A percentile compares a stretch with the other conserved stretches of the same genome.
Conservation (phyloP, 768 basidiomycete species). For the Amyloporia xantha region DNA sequence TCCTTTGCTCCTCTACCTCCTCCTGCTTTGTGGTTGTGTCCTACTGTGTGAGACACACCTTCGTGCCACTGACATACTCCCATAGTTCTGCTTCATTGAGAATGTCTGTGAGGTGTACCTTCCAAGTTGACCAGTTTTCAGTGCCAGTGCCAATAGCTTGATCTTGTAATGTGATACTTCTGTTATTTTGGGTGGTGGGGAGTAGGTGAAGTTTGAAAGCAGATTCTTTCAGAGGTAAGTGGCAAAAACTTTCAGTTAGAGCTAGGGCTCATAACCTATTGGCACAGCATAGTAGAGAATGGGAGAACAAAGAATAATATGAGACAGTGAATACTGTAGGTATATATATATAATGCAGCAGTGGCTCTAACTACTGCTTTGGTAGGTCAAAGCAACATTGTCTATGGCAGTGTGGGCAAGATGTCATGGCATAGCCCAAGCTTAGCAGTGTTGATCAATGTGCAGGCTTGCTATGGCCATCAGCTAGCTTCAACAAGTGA, state of each 20-base stretch:
- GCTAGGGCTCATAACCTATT: slow-evolving; percentile 4
- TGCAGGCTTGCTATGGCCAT: too few relatives aligned
- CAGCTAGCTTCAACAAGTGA: too few relatives aligned
- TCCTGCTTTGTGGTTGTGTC: background rate
- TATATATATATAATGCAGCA: too few relatives aligned
- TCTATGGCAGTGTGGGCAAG: too few relatives aligned
- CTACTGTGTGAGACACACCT: background rate
- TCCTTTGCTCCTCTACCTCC: slow-evolving; percentile 7
- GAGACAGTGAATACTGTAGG: too few relatives aligned
- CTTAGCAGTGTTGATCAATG: too few relatives aligned
- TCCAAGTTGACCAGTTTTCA: slow-evolving; percentile 6
- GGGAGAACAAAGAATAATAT: too few relatives aligned
- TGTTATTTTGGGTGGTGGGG: background rate
- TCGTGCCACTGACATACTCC: slow-evolving; percentile 3
- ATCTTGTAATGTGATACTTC: background rate
- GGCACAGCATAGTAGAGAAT: background rate
- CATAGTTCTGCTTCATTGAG: slow-evolving; percentile 4
- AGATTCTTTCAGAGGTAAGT: background rate
- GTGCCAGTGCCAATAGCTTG: background rate
- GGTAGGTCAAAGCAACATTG: too few relatives aligned
- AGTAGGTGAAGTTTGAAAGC: too few relatives aligned
- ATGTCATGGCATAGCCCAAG: too few relatives aligned
- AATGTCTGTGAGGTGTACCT: slow-evolving; percentile 2
- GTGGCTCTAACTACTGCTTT: too few relatives aligned
- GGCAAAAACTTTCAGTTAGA: background rate